These are phyloP conservation scores for Tetraselmis striata DNA, from an alignment of 139 green algal genomes.

Conservation along the genomic window DNA sequence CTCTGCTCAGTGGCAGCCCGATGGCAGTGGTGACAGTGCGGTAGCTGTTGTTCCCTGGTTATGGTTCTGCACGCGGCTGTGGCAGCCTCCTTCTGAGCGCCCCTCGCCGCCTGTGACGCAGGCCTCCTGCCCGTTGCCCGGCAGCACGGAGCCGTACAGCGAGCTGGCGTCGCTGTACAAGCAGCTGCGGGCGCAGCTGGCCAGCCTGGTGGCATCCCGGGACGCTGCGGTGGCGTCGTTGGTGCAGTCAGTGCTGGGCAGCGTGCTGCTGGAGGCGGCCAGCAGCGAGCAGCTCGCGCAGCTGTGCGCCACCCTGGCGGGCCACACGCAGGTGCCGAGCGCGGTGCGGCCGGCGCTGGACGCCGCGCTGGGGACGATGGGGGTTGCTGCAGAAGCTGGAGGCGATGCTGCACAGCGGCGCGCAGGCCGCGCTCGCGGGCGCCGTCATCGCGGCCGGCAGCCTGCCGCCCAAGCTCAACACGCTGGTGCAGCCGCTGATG, in stretches of 20 bases:
- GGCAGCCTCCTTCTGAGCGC: no score
- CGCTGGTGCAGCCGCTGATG: conserved; percentile 89
- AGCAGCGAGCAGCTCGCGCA: conserved; percentile 17
- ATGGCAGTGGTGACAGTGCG: no score
- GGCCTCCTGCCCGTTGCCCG: conserved; percentile 3
- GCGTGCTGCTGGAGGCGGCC: conserved; percentile 15
- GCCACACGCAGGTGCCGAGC: neutral
- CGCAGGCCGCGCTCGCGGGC: conserved; percentile 45
- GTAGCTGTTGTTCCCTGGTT: no score
- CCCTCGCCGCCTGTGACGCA: no score
- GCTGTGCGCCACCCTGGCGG: neutral
- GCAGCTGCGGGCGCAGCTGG: conserved; percentile 55
- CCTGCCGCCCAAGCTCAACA: conserved; percentile 86
- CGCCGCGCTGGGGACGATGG: conserved; percentile 2
- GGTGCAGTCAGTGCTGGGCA: conserved; percentile 13
- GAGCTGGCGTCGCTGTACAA: conserved; percentile 43
- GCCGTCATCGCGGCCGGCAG: conserved; percentile 40
- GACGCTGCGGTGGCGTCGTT: conserved; percentile 11
- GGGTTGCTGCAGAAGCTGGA: conserved; percentile 18
- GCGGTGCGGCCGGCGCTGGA: neutral
- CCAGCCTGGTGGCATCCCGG: neutral
- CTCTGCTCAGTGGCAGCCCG: no score
- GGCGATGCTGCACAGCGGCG: conserved; percentile 11
- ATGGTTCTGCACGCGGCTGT: no score
- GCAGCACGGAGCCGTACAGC: conserved; percentile 38